Evolutionary conservation across 148 eudicot genomes (phyloP).

Genomic region (Arctostaphylos glauca): DNA sequence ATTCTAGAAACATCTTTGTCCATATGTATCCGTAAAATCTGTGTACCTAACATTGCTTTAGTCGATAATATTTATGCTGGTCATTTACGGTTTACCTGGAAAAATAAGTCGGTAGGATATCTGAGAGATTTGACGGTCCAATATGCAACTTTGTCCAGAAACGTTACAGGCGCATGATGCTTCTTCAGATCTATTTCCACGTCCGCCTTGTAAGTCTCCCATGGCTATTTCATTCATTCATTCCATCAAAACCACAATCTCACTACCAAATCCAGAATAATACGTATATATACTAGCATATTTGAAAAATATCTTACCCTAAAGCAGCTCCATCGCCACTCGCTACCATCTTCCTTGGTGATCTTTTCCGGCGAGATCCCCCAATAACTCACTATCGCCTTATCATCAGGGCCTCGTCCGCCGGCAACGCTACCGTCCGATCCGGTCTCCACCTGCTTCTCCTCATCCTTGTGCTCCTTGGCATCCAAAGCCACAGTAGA

Average conservation of each 20-base stretch:
- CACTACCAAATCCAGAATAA: too few species aligned
- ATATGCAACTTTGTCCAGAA: conserved; percentile 60
- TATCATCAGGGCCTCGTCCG: conserved; percentile 14
- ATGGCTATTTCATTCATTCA: conserved; percentile 41
- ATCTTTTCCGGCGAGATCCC: conserved; percentile 48
- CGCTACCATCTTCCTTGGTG: conserved; percentile 65
- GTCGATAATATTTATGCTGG: too few species aligned
- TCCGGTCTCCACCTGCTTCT: conserved; percentile 15
- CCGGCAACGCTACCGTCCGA: conserved; percentile 13
- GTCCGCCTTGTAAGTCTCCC: conserved; percentile 69
- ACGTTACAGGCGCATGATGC: conserved; percentile 57
- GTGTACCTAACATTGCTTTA: too few species aligned
- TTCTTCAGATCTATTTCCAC: conserved; percentile 61
- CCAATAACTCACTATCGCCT: conserved; percentile 52
- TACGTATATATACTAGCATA: too few species aligned
- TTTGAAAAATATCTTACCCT: conserved; percentile 37
- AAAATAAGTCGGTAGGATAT: conserved; percentile 65
- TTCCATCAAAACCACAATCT: background rate
- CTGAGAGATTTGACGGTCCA: conserved; percentile 67
- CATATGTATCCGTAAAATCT: too few species aligned
- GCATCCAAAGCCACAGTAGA: conserved; percentile 34
- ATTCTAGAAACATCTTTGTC: too few species aligned
- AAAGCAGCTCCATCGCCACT: conserved; percentile 82
- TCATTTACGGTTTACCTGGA: conserved; percentile 42
- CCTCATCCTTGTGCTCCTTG: conserved; percentile 17